Base-by-base conservation (phyloP, 352 stramenopile species). In the Phytophthora palmivora region DNA sequence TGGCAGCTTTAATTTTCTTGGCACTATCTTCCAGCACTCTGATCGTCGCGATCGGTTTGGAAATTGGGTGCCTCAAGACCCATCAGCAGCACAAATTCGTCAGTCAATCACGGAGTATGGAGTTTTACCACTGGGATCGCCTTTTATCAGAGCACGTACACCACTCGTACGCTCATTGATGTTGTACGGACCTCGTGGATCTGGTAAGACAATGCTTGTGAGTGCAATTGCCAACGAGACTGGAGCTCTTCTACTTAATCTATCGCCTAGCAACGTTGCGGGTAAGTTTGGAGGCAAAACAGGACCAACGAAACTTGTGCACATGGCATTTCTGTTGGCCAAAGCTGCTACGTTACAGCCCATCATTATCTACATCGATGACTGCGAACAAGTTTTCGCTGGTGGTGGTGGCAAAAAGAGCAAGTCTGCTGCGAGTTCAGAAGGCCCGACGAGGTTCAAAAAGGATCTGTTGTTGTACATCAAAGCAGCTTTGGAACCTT, bases 311-410 rank as follows among this genome's bases (percentile, higher is more conserved):
- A 98, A 98, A 62, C 78, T 98, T 24, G 74, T 98, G 26, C 95
- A 98, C 74, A 98, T 98, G 90, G 86, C 83, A n/a, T 98, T 98
- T 57, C 69, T 87, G 37, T 72, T 98, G 34, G 92, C 95, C 18
- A 96, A 92, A 53, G 86, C 96, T 22, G 41, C 79, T n/a, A 65
- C 68, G 9, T 74, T 97, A 26, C 82, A 91, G 58, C 95, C 94
- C 4, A 84, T 97, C 24, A 84, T 98, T 15, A 92, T 98, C 52
- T 98, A 98, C 73, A 94, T 98, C 3, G 93, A 98, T 61, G 78
- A 98, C 14, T 96, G 86, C 52, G 91, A 98, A 42, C 82, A 97
- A 56, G 82, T 97, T 26, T 97, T 97, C 44, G 74, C 87, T 1
- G 74, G 71, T 15, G 82, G 79, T 0, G 73, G 74, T 4, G 74